Base-by-base conservation (phyloP, 2,329 filamentous ascomycete species). In the Penicillium expansum region DNA sequence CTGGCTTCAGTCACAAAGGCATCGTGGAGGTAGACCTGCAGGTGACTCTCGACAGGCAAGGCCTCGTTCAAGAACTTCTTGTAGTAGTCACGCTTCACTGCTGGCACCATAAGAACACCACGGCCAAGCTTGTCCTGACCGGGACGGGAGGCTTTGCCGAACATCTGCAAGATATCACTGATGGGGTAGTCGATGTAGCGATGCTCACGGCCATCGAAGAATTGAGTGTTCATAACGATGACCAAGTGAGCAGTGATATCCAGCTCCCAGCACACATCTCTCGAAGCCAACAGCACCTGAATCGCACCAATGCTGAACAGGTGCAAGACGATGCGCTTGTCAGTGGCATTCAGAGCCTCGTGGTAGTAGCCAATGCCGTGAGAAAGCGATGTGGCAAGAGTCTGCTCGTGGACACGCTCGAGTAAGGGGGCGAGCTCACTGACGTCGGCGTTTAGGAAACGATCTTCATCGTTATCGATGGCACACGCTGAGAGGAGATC, bases 11-110 rank as follows among this genome's bases (percentile, higher is more conserved):
- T 92, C 43, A 99, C 93, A 67, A 99, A 97, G 0, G 92, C 92
- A 76, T 99, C 95, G 67, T 96, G 91, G 33, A 99, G 82, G 74
- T 92, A 96, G 55, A 90, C 87, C 71, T 96, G 90, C 32, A 99
- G 82, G 72, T 96, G 92, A 62, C 91, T 96, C 77, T 99, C 94
- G 24, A 99, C 91, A 0, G 94, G 94, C 41, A 99, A 80, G 20
- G 94, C 94, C 74, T 99, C 95, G 67, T 94, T 93, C 63, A 99
- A 78, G 80, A 99, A 99, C 77, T 99, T 99, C 78, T 94, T 95
- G 83, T 97, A 99, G 76, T 96, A 99, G 61, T 97, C 92, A 37
- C 94, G 87, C 82, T 96, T 97, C 47, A 95, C 91, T 18, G 90
- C 87, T 3, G 93, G 92, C 11, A 97, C 86, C 94, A 99, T 97